phyloP scores from a whole-genome alignment of 2,329 filamentous ascomycete species.

The Canariomyces notabilis region DNA sequence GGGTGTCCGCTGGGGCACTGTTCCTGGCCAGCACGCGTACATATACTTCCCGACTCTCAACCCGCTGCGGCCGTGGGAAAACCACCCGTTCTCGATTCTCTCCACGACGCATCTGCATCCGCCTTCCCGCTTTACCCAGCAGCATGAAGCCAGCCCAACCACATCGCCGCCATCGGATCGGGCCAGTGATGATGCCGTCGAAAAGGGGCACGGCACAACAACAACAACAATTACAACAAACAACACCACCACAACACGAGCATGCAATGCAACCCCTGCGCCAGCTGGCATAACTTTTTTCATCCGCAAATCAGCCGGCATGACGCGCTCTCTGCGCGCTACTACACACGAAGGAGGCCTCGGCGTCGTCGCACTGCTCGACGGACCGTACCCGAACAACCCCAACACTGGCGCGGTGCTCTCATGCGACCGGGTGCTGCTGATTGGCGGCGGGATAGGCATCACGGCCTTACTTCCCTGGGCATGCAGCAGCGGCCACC shows the following conservation, averaged over 20 bases:
- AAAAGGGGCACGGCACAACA: no score
- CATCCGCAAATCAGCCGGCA: constrained; percentile 33
- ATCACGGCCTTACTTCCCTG: constrained; percentile 41
- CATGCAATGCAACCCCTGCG: no score
- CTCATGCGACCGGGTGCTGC: constrained; percentile 34
- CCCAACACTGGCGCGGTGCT: constrained; percentile 26
- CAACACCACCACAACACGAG: no score
- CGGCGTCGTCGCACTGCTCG: constrained; percentile 34
- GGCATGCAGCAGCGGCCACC: constrained; percentile 28
- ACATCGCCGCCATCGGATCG: no score
- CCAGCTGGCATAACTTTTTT: constrained; percentile 32
- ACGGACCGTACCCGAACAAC: constrained; percentile 36
- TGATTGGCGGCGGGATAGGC: constrained; percentile 44
- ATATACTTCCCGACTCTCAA: constrained; percentile 45
- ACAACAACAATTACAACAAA: no score
- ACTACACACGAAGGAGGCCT: no score
- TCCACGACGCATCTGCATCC: constrained; percentile 19
- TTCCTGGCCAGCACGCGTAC: constrained; percentile 37
- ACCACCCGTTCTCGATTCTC: constrained; percentile 48
- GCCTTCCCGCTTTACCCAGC: no score
- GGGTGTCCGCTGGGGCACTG: constrained; percentile 32
- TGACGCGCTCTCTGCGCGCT: constrained; percentile 30
- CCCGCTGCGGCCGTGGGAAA: constrained; percentile 43
- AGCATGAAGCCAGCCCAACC: no score
- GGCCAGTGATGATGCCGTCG: no score